Evolutionary conservation across 2,329 filamentous ascomycete species (phyloP).

Genomic region (Rutstroemia sp.): DNA sequence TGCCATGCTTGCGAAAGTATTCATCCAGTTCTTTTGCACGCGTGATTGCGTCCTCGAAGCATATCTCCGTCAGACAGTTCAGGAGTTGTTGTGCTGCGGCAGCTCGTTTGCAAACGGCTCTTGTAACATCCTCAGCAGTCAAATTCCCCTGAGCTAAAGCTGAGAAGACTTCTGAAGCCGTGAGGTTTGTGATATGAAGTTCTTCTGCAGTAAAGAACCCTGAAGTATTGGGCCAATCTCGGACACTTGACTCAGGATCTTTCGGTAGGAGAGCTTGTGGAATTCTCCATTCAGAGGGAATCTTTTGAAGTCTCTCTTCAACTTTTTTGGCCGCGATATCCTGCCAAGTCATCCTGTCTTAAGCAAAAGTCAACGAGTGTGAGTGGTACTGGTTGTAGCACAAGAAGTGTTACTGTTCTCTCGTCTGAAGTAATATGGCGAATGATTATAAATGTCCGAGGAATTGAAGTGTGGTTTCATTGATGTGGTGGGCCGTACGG

Average conservation of each 20-base stretch:
- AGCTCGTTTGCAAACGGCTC: conserved; percentile 41
- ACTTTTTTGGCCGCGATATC: background rate
- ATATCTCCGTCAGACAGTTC: conserved; percentile 36
- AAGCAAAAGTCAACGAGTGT: too few relatives aligned
- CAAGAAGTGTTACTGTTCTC: too few relatives aligned
- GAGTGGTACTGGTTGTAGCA: too few relatives aligned
- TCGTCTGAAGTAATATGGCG: too few relatives aligned
- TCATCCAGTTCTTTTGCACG: conserved; percentile 38
- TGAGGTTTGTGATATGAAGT: conserved; percentile 23
- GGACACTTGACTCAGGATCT: background rate
- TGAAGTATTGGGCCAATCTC: background rate
- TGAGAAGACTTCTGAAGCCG: conserved; percentile 19
- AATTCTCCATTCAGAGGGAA: background rate
- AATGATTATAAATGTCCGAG: too few relatives aligned
- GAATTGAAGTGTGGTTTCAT: background rate
- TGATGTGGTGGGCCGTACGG: background rate
- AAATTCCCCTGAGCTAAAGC: conserved; percentile 14
- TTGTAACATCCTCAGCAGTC: conserved; percentile 30
- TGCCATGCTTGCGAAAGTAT: conserved; percentile 30
- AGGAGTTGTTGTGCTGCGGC: conserved; percentile 41
- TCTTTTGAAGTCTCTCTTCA: background rate
- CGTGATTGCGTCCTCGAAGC: conserved; percentile 30
- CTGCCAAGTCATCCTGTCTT: background rate
- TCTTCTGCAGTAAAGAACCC: background rate
- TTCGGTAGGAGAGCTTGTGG: background rate